Evolutionary conservation across 2,329 filamentous ascomycete genomes (phyloP), one percentile per base, ranked within the genome.

Genomic region (Grosmannia huntii): DNA sequence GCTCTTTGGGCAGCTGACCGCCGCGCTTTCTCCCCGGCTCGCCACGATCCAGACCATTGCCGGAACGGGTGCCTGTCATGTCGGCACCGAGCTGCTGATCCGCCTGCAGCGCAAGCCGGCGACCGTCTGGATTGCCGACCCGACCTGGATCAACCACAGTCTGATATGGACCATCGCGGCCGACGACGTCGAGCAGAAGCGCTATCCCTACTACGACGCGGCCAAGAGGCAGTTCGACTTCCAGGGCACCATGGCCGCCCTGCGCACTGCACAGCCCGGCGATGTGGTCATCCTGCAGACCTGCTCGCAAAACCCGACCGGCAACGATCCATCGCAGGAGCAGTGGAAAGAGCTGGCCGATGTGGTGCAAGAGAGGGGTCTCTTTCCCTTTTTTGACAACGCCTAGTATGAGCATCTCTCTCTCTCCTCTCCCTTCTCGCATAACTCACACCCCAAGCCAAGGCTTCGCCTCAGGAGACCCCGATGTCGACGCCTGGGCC

Each of bases 231-330:
- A 19, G 11, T 50, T 56, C 21, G 28, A 56, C 31, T 38, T 51
- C 12, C 28, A 50, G 11, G 55, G 44, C 44, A 56, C 44, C 23
- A 16, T 56, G 6, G 44, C 44, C 36, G 44, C 44, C 19, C 55
- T 56, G 5, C 21, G 25, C 10, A 48, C 23, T 5, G 55, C 55
- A 10, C 14, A 36, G 55, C 28, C 27, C 16, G 44, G 44, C 48
- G 55, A 56, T 23, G 31, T 48, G n/a, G n/a, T 56, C 46, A 12
- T 56, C 23, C 46, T 56, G 25, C 55, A 56, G 28, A 38, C 55
- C n/a, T 56, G 55, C 25, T 41, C 55, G n/a, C 55, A 56, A 19
- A 56, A 56, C 31, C 55, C 55, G 11, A 56, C 55, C 10, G 55
- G 55, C 4, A 23, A 51, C 28, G 55, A 56, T 23, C 55, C 55